Evolutionary conservation across 371 early-diverging fungal species (phyloP).

Genomic region (Lichtheimia hyalospora): DNA sequence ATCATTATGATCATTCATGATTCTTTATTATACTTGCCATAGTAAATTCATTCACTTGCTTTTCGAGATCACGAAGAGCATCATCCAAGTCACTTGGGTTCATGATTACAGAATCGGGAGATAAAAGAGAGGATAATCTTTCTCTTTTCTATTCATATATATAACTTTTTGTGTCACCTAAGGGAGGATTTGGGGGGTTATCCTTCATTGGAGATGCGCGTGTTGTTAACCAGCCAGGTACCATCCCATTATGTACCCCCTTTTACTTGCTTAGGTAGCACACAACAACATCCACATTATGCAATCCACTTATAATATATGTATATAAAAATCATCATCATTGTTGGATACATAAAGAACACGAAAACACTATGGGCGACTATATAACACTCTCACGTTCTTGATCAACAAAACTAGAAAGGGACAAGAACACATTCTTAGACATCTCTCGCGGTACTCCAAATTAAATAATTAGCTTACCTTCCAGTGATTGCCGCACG

Average conservation of each 20-base stretch:
- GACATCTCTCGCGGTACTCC: neutral
- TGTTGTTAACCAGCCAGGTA: no score
- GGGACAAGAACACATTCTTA: neutral
- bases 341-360: no score
- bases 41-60: slow-evolving; percentile 43
- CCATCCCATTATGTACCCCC: no score
- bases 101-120: slow-evolving; percentile 16
- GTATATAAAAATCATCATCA: no score
- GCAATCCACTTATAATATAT: no score
- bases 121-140: slow-evolving; percentile 13
- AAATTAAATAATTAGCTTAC: slow-evolving; percentile 9
- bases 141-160: neutral
- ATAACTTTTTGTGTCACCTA: no score
- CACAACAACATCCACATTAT: no score
- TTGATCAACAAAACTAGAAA: neutral
- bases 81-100: slow-evolving; percentile 23
- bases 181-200: no score
- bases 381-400: neutral
- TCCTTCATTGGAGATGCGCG: no score
- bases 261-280: no score
- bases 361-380: neutral
- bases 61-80: slow-evolving; percentile 39
- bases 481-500: slow-evolving; percentile 89
- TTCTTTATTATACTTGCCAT: slow-evolving; percentile 24
- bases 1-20: no score